These are phyloP conservation scores for Aurifilum marmelostoma DNA, from an alignment of 2,329 filamentous ascomycete species.

Conservation along the genomic window DNA sequence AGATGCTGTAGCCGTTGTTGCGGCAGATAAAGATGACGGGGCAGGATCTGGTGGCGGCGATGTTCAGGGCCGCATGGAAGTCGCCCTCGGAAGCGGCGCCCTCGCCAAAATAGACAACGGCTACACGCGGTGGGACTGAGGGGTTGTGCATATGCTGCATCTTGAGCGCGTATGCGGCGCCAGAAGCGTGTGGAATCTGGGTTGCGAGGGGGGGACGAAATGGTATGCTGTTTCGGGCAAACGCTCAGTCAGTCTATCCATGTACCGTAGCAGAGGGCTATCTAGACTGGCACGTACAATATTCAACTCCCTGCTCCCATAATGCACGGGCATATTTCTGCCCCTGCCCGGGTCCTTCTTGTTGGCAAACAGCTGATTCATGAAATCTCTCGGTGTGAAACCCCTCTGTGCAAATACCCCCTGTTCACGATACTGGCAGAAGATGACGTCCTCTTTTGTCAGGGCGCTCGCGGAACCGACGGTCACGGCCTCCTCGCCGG, in stretches of 20 bases:
- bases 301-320: slow-evolving; percentile 81
- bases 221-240: slow-evolving; percentile 62
- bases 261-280: neutral
- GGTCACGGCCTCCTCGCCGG: slow-evolving; percentile 91
- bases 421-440: slow-evolving; percentile 92
- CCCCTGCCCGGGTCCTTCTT: slow-evolving; percentile 77
- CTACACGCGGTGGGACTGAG: slow-evolving; percentile 61
- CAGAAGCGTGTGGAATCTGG: slow-evolving; percentile 78
- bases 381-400: slow-evolving; percentile 85
- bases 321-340: slow-evolving; percentile 97
- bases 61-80: slow-evolving; percentile 81
- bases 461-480: slow-evolving; percentile 87
- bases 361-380: slow-evolving; percentile 94
- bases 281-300: slow-evolving; percentile 61
- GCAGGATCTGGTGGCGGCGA: slow-evolving; percentile 75
- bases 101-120: slow-evolving; percentile 80
- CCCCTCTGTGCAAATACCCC: slow-evolving; percentile 90
- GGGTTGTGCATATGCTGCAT: slow-evolving; percentile 70
- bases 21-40: slow-evolving; percentile 80
- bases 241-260: neutral
- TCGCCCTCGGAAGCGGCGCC: slow-evolving; percentile 81
- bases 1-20: slow-evolving; percentile 84
- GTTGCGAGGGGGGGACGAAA: slow-evolving; percentile 78
- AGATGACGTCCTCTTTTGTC: slow-evolving; percentile 83
- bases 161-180: slow-evolving; percentile 79